phyloP scores from a whole-genome alignment of 176 grass and related monocot genomes.

The Microstegium vimineum region DNA sequence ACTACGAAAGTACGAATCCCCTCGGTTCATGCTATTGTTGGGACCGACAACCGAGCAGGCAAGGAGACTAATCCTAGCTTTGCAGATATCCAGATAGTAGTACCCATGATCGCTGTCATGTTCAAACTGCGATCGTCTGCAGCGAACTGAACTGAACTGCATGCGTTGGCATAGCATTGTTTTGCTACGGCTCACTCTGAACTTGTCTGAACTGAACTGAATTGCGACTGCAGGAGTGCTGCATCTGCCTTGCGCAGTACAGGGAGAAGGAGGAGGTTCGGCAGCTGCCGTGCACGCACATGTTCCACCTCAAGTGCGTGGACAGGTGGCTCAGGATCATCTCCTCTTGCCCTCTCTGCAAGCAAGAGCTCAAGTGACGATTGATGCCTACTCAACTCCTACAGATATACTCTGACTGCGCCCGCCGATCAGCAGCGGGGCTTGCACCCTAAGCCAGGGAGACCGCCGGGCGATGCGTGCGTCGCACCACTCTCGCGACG shows the following conservation, averaged over 20 bases:
- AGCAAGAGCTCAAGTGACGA: conserved; percentile 82
- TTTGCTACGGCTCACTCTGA: neutral
- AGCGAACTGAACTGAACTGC: neutral
- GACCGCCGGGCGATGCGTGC: conserved; percentile 30
- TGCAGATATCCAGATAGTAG: neutral
- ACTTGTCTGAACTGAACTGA: neutral
- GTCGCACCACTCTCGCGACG: conserved; percentile 24
- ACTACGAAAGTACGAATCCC: neutral
- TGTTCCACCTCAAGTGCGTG: conserved; percentile 91
- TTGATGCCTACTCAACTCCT: conserved; percentile 19
- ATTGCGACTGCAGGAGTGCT: conserved; percentile 61
- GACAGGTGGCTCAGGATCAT: conserved; percentile 97
- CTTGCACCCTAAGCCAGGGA: conserved; percentile 30
- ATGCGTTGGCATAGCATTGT: neutral
- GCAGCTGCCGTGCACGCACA: conserved; percentile 81
- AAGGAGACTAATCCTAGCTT: neutral
- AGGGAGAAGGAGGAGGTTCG: conserved; percentile 83
- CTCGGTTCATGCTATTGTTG: neutral
- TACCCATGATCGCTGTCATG: neutral
- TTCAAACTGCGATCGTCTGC: neutral
- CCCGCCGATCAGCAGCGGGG: conserved; percentile 5
- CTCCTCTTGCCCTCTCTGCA: conserved; percentile 95
- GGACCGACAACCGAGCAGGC: neutral
- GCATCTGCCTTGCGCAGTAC: conserved; percentile 92
- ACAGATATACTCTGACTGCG: neutral